These are phyloP conservation scores for Lactarius sanguifluus DNA, from an alignment of 768 basidiomycete genomes.

Conservation along the genomic window DNA sequence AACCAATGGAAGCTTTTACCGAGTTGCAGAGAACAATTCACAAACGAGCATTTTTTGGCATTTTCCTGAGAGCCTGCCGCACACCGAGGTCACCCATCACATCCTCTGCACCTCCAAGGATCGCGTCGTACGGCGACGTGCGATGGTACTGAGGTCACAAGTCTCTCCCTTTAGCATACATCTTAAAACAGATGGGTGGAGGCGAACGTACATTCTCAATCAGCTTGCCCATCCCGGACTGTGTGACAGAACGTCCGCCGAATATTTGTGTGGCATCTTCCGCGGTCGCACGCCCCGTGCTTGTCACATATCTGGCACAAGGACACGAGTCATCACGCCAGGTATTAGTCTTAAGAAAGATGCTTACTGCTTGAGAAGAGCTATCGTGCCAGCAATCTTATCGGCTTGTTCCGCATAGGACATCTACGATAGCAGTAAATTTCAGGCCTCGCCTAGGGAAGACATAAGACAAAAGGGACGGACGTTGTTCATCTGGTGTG, in stretches of 20 bases:
- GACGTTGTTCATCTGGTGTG: conserved; percentile 90
- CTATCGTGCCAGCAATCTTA: conserved; percentile 86
- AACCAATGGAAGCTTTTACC: background rate
- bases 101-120: conserved; percentile 78
- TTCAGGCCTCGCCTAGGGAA: conserved; percentile 24
- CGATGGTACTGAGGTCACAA: conserved; percentile 61
- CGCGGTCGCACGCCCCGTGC: conserved; percentile 64
- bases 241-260: conserved; percentile 85
- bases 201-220: conserved; percentile 63
- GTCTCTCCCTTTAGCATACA: conserved; percentile 1
- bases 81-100: conserved; percentile 74
- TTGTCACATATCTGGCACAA: conserved; percentile 58
- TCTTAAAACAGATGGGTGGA: background rate
- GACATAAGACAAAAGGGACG: conserved; percentile 22
- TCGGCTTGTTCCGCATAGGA: conserved; percentile 79
- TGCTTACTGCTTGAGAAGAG: conserved; percentile 81
- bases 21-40: conserved; percentile 30
- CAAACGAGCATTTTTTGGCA: conserved; percentile 53
- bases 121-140: conserved; percentile 81
- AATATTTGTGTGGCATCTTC: conserved; percentile 82
- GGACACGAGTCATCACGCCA: conserved; percentile 18
- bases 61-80: conserved; percentile 68
- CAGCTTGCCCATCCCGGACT: conserved; percentile 81
- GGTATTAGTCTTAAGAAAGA: background rate
- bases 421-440: conserved; percentile 56